Evolutionary conservation across 371 early-diverging fungal species (phyloP), one percentile per base, ranked within the genome.

Genomic region (Mortierella sp.): DNA sequence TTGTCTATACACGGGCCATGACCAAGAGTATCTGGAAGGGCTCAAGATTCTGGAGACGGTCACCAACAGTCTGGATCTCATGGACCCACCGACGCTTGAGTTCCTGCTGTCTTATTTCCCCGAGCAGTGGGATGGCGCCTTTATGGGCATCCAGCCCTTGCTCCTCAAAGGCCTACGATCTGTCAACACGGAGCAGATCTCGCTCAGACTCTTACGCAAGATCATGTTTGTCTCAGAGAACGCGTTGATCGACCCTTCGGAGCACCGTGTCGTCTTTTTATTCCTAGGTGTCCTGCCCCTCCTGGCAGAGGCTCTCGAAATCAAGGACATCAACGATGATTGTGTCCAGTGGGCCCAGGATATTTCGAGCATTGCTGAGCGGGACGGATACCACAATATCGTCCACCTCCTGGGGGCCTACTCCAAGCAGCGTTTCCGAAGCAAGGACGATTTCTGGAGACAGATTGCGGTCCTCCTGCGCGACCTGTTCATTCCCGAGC

Each of bases 21-120:
- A 96, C 73, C 94, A 93, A 64, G 96, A 96, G 80, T 96, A 92
- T 80, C 46, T 89, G 31, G 94, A 95, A 75, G 95, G 93, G 1
- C 88, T 95, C 31, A 76, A 89, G 71, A 80, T 96, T 11, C 77
- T 97, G n/a, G 90, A 90, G 55, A 90, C 91, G 40, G 90, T 96
- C 3, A 77, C 96, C 24, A 81, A 88, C 31, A 92, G 94, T 28
- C 55, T 92, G 46, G 89, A 93, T 79, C 31, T 93, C 21, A 77
- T 83, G 54, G 89, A 93, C 70, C 51, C 71, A 55, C 87, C 71
- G 75, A 86, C 82, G n/a, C 82, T 82, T 13, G 82, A 78, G 71
- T 73, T 86, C 24, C 75, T 93, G 34, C 72, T 89, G 54, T 80
- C 86, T n/a, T 92, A 89, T 72, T 93, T 94, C 50, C 97, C 96